These are phyloP conservation scores for Sonneratia caseolaris DNA, from an alignment of 345 rosid genomes.

Conservation along the genomic window DNA sequence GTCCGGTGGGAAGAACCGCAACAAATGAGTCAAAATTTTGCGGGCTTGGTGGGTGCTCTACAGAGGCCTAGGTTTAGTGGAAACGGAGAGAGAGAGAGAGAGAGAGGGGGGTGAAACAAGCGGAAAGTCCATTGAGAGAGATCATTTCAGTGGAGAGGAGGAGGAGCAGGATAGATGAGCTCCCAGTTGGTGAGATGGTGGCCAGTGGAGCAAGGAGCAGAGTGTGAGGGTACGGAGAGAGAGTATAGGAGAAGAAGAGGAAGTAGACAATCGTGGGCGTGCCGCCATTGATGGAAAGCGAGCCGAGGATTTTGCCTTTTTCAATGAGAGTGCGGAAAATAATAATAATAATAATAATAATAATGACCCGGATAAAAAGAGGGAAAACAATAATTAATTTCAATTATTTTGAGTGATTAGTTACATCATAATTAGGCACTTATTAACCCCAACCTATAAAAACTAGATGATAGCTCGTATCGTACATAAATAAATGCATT, in stretches of 20 bases:
- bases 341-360: too few relatives aligned
- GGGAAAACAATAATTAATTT: too few relatives aligned
- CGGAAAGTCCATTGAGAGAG: neutral
- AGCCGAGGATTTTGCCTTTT: neutral
- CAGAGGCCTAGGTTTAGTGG: neutral
- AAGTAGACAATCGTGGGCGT: constrained; percentile 3
- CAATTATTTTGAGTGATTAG: too few relatives aligned
- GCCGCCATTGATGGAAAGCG: constrained; percentile 1
- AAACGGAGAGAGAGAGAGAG: neutral
- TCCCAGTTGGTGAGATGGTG: constrained; percentile 5
- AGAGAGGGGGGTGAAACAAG: neutral
- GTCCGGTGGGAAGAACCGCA: neutral
- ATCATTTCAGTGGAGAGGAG: neutral
- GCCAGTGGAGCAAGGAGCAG: neutral
- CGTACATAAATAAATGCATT: too few relatives aligned
- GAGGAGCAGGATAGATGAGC: constrained; percentile 2
- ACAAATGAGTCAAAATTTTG: neutral
- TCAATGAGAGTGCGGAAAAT: neutral
- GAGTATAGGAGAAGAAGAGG: neutral
- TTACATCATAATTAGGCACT: too few relatives aligned
- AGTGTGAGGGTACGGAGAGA: neutral
- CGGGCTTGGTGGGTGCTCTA: neutral
- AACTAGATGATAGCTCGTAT: too few relatives aligned
- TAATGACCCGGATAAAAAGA: too few relatives aligned
- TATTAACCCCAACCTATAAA: too few relatives aligned